Base-by-base conservation (phyloP, 106 monocot species). In the Dioscorea dumetorum region DNA sequence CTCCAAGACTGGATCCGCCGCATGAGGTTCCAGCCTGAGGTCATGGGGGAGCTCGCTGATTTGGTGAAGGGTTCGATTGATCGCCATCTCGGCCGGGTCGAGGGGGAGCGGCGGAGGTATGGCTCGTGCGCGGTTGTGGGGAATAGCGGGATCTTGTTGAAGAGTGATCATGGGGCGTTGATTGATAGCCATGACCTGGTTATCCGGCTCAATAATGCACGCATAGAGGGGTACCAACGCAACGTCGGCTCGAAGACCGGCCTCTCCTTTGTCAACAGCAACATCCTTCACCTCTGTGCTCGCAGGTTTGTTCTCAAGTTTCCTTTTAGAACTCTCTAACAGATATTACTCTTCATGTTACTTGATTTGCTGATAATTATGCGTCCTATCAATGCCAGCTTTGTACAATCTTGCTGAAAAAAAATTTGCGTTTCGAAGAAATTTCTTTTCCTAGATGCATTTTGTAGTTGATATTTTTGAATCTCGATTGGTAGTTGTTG, bases 51-150 rank as follows among this genome's bases (percentile, higher is more conserved):
- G 63, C 86, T 93, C 14, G 48, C 66, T 17, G 59, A 56, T 19
- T 73, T 72, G 21, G 68, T 87, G 62, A 86, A 86, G 49, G 57
- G 69, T 57, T 84, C 81, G 8, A 77, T 90, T 49, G 88, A 93
- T 32, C 75, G 54, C 33, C 83, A 85, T 67, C 31, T 41, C 60
- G 57, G 67, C 73, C 24, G 19, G 17, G 17, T 48, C 23, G 52
- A 67, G 50, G 2, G 35, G 35, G 59, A 14, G 24, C 50, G 17
- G 31, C 84, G 66, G 54, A 41, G 41, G 41, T 84, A 91, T 79
- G 16, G 33, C 21, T 77, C 87, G 16, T 93, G 92, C 76, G 92
- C 92, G 4, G 92, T 93, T 8, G 92, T 93, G 60, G 92, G 92
- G 5, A 93, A 93, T 67, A 88, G 92, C 63, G 92, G 92, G 12